Percentiles rank a stretch among this genome's conserved stretches.
These are phyloP conservation scores for Alternaria viburni DNA, from an alignment of 2,329 filamentous ascomycete genomes.

Conservation along the genomic window DNA sequence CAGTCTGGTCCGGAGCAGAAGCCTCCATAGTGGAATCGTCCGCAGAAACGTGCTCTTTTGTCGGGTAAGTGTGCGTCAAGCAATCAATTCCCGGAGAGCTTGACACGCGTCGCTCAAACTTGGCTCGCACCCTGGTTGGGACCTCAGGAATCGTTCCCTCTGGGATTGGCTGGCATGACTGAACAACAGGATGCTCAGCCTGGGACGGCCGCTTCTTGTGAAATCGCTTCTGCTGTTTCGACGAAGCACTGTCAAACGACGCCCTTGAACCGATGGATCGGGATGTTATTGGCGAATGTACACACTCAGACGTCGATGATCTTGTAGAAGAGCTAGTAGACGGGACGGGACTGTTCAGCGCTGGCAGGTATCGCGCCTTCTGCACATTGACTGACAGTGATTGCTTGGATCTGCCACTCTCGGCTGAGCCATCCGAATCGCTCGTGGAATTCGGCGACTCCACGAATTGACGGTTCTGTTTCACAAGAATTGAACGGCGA, in stretches of 20 bases:
- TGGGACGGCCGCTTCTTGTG: constrained; percentile 41
- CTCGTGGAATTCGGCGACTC: background rate
- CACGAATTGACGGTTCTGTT: background rate
- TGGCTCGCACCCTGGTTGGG: constrained; percentile 41
- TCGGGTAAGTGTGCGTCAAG: constrained; percentile 44
- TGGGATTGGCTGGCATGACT: constrained; percentile 37
- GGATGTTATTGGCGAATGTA: constrained; percentile 27
- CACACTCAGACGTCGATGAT: constrained; percentile 13
- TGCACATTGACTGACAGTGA: background rate
- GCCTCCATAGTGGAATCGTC: constrained; percentile 9
- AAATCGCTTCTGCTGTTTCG: constrained; percentile 31
- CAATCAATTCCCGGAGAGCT: constrained; percentile 45
- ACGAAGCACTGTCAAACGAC: constrained; percentile 27
- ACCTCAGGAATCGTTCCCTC: constrained; percentile 43
- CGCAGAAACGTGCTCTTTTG: constrained; percentile 32
- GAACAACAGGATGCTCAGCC: constrained; percentile 36
- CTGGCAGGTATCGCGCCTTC: constrained; percentile 5
- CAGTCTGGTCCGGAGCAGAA: constrained; percentile 9
- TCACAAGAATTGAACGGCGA: background rate
- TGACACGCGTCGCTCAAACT: constrained; percentile 46
- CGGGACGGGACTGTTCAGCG: constrained; percentile 18
- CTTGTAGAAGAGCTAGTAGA: constrained; percentile 11
- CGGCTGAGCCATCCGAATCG: background rate
- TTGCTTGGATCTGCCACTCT: background rate
- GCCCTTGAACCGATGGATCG: constrained; percentile 27